phyloP scores from a whole-genome alignment of 768 basidiomycete species.

The Podaxis pistillaris region DNA sequence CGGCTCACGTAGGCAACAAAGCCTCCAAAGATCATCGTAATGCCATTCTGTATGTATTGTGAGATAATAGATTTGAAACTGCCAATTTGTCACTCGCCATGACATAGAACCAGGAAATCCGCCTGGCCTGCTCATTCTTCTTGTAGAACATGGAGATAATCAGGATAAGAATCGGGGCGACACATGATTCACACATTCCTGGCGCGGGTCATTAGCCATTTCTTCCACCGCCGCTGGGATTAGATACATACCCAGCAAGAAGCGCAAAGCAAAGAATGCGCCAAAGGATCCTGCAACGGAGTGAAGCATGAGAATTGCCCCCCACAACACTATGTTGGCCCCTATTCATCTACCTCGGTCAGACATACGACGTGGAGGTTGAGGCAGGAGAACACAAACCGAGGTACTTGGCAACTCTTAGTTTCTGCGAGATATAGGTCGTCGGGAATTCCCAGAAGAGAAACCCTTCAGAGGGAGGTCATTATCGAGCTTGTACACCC shows the following conservation, averaged over 20 bases:
- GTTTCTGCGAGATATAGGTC: slow-evolving; percentile 62
- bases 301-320: slow-evolving; percentile 57
- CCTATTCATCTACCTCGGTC: slow-evolving; percentile 29
- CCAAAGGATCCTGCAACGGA: slow-evolving; percentile 55
- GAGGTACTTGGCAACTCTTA: slow-evolving; percentile 59
- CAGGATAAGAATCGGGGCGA: slow-evolving; percentile 60
- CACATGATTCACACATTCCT: slow-evolving; percentile 71
- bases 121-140: slow-evolving; percentile 62
- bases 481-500: background rate
- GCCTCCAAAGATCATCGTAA: slow-evolving; percentile 60
- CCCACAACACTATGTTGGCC: slow-evolving; percentile 60
- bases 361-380: background rate
- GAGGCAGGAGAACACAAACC: slow-evolving; percentile 31
- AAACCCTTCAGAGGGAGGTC: slow-evolving; percentile 38
- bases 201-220: background rate
- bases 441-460: slow-evolving; percentile 66
- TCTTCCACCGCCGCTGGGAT: background rate
- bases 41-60: slow-evolving; percentile 42
- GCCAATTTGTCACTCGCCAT: slow-evolving; percentile 38
- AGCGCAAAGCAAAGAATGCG: slow-evolving; percentile 60
- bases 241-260: slow-evolving; percentile 47
- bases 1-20: slow-evolving; percentile 56
- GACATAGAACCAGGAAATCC: slow-evolving; percentile 66
- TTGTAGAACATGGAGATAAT: slow-evolving; percentile 69
- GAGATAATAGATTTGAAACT: background rate